Conservation (phyloP, 768 basidiomycete species). For the Crucibulum laeve region DNA sequence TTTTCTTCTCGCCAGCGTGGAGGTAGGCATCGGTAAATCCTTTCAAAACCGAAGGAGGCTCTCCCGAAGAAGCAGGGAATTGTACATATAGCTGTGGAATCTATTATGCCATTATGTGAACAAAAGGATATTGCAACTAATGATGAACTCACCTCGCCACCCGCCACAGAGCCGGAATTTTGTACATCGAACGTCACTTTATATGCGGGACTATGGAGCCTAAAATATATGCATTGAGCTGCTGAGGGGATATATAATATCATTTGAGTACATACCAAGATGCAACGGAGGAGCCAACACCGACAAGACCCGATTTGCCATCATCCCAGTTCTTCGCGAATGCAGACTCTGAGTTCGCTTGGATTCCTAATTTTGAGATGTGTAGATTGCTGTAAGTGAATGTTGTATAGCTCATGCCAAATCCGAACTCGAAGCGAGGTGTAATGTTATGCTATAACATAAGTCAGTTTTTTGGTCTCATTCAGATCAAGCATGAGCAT, state of each 20-base stretch:
- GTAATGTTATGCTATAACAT: conserved; percentile 64
- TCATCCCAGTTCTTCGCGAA: conserved; percentile 51
- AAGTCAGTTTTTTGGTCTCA: no score
- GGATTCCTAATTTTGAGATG: conserved; percentile 34
- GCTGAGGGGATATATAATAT: background rate
- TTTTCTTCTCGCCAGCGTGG: conserved; percentile 37
- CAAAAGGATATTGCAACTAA: background rate
- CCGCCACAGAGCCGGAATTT: conserved; percentile 59
- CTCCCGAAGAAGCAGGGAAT: conserved; percentile 55
- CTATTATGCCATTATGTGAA: conserved; percentile 23
- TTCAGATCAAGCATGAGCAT: no score
- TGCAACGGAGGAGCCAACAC: conserved; percentile 55
- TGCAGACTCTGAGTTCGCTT: conserved; percentile 33
- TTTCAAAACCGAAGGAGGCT: conserved; percentile 68
- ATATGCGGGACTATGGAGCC: conserved; percentile 66
- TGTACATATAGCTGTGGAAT: conserved; percentile 78
- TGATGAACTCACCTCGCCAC: conserved; percentile 50
- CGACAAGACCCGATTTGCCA: conserved; percentile 50
- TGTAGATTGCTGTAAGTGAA: conserved; percentile 67
- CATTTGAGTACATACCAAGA: conserved; percentile 45
- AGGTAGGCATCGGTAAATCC: conserved; percentile 64
- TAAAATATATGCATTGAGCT: conserved; percentile 8
- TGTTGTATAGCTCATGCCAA: conserved; percentile 80
- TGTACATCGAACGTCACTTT: conserved; percentile 58
- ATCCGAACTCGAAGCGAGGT: conserved; percentile 88